Evolutionary conservation across 164 flowering plant species (phyloP).

Genomic region (Nymphaea colorata): DNA sequence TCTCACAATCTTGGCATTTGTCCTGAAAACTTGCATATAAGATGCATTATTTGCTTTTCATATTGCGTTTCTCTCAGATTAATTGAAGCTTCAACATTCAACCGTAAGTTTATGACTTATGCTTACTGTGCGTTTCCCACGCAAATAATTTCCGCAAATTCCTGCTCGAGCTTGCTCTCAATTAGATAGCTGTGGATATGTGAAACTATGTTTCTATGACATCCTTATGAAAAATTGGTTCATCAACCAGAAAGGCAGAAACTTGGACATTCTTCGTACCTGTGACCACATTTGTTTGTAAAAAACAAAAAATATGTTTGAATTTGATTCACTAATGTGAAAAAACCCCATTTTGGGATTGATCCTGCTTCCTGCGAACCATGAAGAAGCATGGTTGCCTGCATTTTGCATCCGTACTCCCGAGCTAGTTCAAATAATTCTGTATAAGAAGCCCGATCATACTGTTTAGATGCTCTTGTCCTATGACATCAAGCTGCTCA

Average conservation of each 20-base stretch:
- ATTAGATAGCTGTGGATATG: no score
- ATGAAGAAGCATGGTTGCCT: slow-evolving; percentile 86
- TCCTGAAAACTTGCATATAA: no score
- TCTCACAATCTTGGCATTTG: no score
- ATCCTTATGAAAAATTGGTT: no score
- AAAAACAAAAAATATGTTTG: slow-evolving; percentile 48
- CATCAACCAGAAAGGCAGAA: neutral
- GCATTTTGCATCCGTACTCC: slow-evolving; percentile 46
- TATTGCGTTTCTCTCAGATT: no score
- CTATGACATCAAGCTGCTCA: slow-evolving; percentile 52
- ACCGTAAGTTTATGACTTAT: no score
- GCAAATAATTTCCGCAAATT: no score
- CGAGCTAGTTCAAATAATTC: slow-evolving; percentile 44
- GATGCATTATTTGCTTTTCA: no score
- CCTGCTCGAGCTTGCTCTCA: no score
- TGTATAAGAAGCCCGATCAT: slow-evolving; percentile 69
- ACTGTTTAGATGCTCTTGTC: slow-evolving; percentile 49
- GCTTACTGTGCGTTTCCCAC: no score
- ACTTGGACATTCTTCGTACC: slow-evolving; percentile 54
- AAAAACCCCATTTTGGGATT: slow-evolving; percentile 73
- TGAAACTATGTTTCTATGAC: no score
- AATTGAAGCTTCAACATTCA: no score
- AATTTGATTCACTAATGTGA: slow-evolving; percentile 43
- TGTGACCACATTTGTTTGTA: slow-evolving; percentile 48
- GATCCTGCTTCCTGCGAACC: slow-evolving; percentile 49